phyloP scores from a whole-genome alignment of 2,329 filamentous ascomycete species.

The Colletotrichum filicis region DNA sequence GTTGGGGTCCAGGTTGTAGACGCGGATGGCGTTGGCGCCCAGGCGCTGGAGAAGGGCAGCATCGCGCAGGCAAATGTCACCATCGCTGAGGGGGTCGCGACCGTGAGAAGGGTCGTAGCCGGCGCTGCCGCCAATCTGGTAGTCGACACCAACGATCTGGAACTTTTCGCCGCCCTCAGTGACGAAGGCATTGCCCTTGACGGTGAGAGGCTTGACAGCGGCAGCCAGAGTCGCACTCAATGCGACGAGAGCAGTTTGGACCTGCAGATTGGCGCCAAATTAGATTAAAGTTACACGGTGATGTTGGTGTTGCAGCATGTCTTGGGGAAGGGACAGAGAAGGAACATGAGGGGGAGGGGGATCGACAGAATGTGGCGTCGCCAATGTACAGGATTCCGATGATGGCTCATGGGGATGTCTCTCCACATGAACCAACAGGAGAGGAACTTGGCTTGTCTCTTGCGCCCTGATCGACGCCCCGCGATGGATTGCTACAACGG shows the following conservation, averaged over 20 bases:
- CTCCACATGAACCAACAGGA: neutral
- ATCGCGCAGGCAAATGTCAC: conserved; percentile 69
- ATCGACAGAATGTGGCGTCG: conserved; percentile 18
- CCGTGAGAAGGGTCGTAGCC: conserved; percentile 66
- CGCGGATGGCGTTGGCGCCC: conserved; percentile 74
- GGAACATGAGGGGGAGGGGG: neutral
- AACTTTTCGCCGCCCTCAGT: conserved; percentile 71
- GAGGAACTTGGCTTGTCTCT: conserved; percentile 7
- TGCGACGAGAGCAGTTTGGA: conserved; percentile 60
- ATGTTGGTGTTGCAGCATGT: neutral
- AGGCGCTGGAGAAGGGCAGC: conserved; percentile 73
- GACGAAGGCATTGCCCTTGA: conserved; percentile 69
- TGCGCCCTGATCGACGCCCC: conserved; percentile 11
- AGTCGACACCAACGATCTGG: conserved; percentile 75
- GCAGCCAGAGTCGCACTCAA: conserved; percentile 63
- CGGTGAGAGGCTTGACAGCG: conserved; percentile 67
- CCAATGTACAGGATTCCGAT: neutral
- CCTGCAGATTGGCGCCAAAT: conserved; percentile 37
- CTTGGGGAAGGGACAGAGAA: neutral
- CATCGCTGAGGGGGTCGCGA: conserved; percentile 70
- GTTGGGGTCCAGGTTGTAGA: conserved; percentile 75
- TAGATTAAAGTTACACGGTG: neutral
- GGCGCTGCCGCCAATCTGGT: conserved; percentile 74
- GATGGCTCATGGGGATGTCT: neutral
- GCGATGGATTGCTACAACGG: neutral